Percentiles rank a stretch among this genome's conserved stretches.
These are phyloP conservation scores for Cadophora sp. DNA, from an alignment of 2,329 filamentous ascomycete genomes.

Conservation along the genomic window DNA sequence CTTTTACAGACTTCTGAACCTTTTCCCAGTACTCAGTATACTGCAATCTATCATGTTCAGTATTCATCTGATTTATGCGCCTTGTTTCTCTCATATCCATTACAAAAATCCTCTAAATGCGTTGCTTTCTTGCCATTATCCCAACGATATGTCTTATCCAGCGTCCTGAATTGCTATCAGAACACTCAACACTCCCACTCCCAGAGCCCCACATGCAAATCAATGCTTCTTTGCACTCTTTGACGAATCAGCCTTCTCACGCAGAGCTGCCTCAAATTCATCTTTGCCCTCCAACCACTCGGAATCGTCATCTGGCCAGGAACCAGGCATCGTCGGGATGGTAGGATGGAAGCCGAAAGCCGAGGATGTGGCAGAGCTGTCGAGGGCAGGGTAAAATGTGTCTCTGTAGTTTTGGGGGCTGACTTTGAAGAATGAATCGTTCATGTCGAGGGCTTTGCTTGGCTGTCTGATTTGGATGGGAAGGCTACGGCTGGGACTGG, in stretches of 20 bases:
- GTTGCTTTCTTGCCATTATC: background rate
- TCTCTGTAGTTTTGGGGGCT: background rate
- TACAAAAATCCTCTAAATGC: background rate
- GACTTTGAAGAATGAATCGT: background rate
- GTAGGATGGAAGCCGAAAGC: conserved; percentile 25
- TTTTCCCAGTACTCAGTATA: background rate
- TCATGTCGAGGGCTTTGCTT: background rate
- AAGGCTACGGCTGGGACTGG: background rate
- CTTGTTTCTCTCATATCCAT: background rate
- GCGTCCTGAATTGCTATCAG: too few relatives aligned
- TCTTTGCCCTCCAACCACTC: conserved; percentile 5
- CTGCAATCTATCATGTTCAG: background rate
- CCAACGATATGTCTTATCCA: background rate
- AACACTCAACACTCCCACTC: background rate
- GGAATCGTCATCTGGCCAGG: conserved; percentile 17
- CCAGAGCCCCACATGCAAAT: background rate
- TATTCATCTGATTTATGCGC: background rate
- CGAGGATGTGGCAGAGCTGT: conserved; percentile 22
- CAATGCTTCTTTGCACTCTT: background rate
- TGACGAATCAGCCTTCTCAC: background rate
- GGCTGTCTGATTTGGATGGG: conserved; percentile 10
- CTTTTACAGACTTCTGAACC: background rate
- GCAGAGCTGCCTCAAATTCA: background rate
- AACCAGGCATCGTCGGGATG: conserved; percentile 19
- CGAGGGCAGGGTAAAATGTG: conserved; percentile 20